Evolutionary conservation across 148 eudicot genomes (phyloP), one percentile per base, ranked within the genome.

Genomic region (Pharnaceum exiguum): DNA sequence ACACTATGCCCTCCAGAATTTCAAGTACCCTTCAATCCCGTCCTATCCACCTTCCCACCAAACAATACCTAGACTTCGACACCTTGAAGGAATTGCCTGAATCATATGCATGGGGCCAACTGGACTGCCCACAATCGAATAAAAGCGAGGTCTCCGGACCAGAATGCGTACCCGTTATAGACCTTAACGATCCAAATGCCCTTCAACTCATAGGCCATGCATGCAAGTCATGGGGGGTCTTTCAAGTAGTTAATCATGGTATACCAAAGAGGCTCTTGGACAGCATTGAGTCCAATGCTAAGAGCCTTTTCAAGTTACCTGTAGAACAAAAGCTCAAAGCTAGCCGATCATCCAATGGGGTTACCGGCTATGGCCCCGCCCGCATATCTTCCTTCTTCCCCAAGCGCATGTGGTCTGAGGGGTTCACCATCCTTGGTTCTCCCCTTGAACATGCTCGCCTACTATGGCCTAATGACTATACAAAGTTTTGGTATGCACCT

Each of bases 321-420:
- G 59, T 57, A 49, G 65, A 82, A 2, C 86, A 87, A 10, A 90
- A 90, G 66, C 84, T 87, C 18, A 74, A 74, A 33, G 95, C 84
- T 0, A 83, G 84, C 46, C 84, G 91, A 0, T 19, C 67, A 0
- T 58, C 74, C 0, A 73, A 67, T 3, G 84, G 91, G 0, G 67
- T 80, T 6, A 13, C 89, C 7, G 97, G 97, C 2, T 90, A 86
- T 32, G 97, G 97, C 23, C 72, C 67, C 21, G 84, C 89, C 38
- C 82, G 79, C 0, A 84, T 86, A 10, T 78, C 91, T 2, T 77
- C 86, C 0, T 82, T 82, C 48, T 86, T 84, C 26, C 73, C 84
- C 10, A 90, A 90, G 67, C 76, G 49, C 23, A 84, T 84, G 89
- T 86, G 95, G 97, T 80, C 82, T 5, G 97, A 90, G 61, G 99